These are phyloP conservation scores for Blastobotrys malaysiensis DNA, from an alignment of 1,139 yeast genomes.

Conservation along the genomic window DNA sequence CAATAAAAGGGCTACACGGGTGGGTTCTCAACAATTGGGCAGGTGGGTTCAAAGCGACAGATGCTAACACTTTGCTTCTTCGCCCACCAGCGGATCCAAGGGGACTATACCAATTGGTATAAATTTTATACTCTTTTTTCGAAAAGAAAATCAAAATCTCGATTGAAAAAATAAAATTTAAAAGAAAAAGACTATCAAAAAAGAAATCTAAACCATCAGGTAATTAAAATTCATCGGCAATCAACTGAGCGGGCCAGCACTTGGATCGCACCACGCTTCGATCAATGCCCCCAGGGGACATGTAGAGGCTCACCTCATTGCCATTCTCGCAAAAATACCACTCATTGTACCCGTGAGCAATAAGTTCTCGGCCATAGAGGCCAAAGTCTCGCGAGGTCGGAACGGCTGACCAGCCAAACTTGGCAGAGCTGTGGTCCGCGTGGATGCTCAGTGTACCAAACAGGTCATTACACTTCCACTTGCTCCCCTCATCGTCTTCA, in stretches of 20 bases:
- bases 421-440: not conserved
- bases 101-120: too few relatives aligned
- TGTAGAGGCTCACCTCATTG: not conserved
- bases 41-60: too few relatives aligned
- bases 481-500: not conserved
- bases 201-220: not conserved
- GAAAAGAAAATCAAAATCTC: too few relatives aligned
- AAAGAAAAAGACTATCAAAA: not conserved
- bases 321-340: conserved; percentile 6
- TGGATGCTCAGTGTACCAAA: not conserved
- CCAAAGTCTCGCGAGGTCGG: not conserved
- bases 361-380: not conserved
- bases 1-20: too few relatives aligned
- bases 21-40: too few relatives aligned
- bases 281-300: not conserved
- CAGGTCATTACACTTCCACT: not conserved
- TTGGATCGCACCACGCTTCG: not conserved
- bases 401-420: not conserved
- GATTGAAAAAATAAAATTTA: not conserved
- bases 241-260: not conserved
- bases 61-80: too few relatives aligned
- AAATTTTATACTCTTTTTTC: too few relatives aligned
- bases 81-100: not conserved
- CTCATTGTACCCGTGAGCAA: conserved; percentile 3
- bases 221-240: not conserved